phyloP scores from a whole-genome alignment of 148 eudicot genomes.

The Chenopodium formosanum region DNA sequence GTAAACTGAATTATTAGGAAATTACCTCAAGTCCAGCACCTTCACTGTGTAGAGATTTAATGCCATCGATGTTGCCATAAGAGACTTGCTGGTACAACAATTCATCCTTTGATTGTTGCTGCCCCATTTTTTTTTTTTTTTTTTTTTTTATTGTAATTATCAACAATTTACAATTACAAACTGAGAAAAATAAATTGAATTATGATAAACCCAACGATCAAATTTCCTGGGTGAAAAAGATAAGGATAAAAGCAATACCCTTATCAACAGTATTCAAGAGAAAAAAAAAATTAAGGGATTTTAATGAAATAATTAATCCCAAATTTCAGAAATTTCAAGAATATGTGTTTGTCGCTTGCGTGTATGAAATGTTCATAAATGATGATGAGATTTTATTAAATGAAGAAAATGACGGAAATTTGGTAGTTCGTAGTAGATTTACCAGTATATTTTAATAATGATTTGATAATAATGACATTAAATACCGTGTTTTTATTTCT shows the following conservation, averaged over 20 bases:
- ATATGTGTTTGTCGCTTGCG: not conserved
- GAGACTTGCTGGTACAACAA: slow-evolving; percentile 74
- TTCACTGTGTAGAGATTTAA: slow-evolving; percentile 65
- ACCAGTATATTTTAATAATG: too few relatives aligned
- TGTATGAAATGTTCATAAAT: slow-evolving; percentile 2
- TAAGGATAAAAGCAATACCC: not conserved
- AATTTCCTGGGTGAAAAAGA: not conserved
- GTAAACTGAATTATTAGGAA: not conserved
- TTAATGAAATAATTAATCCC: too few relatives aligned
- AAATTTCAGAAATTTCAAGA: slow-evolving; percentile 2
- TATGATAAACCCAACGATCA: not conserved
- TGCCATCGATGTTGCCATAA: slow-evolving; percentile 61
- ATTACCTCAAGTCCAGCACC: slow-evolving; percentile 93
- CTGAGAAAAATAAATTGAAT: not conserved
- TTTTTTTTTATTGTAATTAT: too few relatives aligned
- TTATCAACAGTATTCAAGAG: not conserved
- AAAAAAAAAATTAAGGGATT: not conserved
- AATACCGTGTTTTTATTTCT: slow-evolving; percentile 14
- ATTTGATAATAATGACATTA: not conserved
- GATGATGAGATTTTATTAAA: too few relatives aligned
- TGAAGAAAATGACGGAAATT: not conserved
- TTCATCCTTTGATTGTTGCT: slow-evolving; percentile 80
- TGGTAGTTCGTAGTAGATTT: not conserved
- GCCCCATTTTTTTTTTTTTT: slow-evolving; percentile 53
- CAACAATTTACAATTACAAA: not conserved